These are phyloP conservation scores for Tricholoma hemisulphureum DNA, from an alignment of 768 basidiomycete genomes.

Conservation along the genomic window DNA sequence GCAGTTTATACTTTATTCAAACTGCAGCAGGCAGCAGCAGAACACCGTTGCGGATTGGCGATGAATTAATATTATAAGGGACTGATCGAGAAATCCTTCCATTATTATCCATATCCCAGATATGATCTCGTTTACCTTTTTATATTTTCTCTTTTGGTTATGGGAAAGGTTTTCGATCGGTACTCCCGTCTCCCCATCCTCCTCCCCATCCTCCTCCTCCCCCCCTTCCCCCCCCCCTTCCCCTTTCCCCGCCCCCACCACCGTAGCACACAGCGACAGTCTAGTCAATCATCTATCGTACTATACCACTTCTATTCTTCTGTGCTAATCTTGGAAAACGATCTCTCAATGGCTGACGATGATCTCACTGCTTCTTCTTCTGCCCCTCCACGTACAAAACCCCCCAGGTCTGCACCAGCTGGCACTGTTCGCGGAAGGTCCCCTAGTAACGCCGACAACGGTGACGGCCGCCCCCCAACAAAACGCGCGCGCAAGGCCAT, in stretches of 20 bases:
- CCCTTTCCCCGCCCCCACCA: no score
- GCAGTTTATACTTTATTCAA: not conserved
- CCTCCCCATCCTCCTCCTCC: slow-evolving; percentile 25
- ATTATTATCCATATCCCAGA: no score
- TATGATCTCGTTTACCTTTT: slow-evolving; percentile 10
- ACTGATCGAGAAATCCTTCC: no score
- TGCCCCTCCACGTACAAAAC: slow-evolving; percentile 40
- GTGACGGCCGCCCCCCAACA: slow-evolving; percentile 63
- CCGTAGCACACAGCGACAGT: no score
- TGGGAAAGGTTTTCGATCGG: slow-evolving; percentile 24
- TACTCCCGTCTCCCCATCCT: slow-evolving; percentile 14
- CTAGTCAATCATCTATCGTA: not conserved
- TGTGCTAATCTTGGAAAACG: no score
- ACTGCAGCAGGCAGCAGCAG: no score
- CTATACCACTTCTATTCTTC: no score
- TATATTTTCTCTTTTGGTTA: slow-evolving; percentile 11
- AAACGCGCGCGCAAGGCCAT: slow-evolving; percentile 86
- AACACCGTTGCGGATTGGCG: not conserved
- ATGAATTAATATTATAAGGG: no score
- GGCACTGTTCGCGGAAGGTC: slow-evolving; percentile 52
- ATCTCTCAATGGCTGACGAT: slow-evolving; percentile 41
- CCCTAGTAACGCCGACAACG: slow-evolving; percentile 44
- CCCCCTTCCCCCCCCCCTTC: slow-evolving; percentile 19
- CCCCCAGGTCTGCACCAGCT: slow-evolving; percentile 35
- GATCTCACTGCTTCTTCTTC: slow-evolving; percentile 36